Conservation (phyloP, 2,329 filamentous ascomycete genomes). For the Fusarium compactum region DNA sequence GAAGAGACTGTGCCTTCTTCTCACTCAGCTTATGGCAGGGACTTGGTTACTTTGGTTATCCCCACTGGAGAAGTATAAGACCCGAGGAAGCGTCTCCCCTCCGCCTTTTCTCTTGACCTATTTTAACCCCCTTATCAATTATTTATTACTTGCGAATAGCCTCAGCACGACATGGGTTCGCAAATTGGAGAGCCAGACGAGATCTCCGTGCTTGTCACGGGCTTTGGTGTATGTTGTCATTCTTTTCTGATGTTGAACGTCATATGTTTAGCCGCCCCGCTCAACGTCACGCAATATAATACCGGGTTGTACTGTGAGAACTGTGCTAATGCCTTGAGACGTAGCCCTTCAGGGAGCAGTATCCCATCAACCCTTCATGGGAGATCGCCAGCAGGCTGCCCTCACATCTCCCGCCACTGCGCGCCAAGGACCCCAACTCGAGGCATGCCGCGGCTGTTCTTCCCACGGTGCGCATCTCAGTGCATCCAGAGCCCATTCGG, state of each 20-base stretch:
- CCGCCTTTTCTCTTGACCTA: background rate
- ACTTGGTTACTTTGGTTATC: slow-evolving; percentile 8
- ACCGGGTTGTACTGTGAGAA: background rate
- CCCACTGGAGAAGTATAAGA: slow-evolving; percentile 18
- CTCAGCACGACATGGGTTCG: slow-evolving; percentile 50
- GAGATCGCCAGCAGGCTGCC: slow-evolving; percentile 80
- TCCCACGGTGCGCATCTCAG: slow-evolving; percentile 69
- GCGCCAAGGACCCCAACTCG: slow-evolving; percentile 55
- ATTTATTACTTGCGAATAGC: background rate
- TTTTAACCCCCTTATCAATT: background rate
- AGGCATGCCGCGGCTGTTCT: slow-evolving; percentile 48
- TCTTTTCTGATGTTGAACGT: slow-evolving; percentile 1
- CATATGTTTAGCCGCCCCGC: slow-evolving; percentile 19
- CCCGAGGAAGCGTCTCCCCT: background rate
- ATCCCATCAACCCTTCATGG: slow-evolving; percentile 82
- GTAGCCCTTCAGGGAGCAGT: slow-evolving; percentile 80
- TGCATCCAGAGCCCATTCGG: slow-evolving; percentile 74
- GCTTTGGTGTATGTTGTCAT: slow-evolving; percentile 66
- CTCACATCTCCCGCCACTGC: slow-evolving; percentile 67
- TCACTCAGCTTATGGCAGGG: slow-evolving; percentile 31
- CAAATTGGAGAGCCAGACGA: slow-evolving; percentile 58
- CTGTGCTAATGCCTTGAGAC: slow-evolving; percentile 29
- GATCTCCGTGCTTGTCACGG: slow-evolving; percentile 70
- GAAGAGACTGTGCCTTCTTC: slow-evolving; percentile 16
- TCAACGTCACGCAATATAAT: slow-evolving; percentile 28